A percentile compares a stretch with the other conserved stretches of the same genome.
phyloP scores from a whole-genome alignment of 2,329 filamentous ascomycete genomes.

The Fonsecaea pugnacius region DNA sequence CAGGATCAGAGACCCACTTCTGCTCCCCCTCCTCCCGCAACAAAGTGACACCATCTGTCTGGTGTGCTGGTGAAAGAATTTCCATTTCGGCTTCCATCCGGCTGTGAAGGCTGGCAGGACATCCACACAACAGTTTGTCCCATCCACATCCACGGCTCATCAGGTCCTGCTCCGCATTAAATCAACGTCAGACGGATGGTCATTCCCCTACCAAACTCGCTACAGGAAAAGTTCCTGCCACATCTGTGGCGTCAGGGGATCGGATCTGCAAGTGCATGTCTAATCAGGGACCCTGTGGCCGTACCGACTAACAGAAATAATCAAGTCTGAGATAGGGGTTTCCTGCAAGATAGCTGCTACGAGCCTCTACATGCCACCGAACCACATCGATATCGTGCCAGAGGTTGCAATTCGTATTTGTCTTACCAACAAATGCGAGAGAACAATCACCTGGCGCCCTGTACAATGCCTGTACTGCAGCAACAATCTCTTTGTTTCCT shows the following conservation, averaged over 20 bases:
- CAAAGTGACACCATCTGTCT: slow-evolving; percentile 23
- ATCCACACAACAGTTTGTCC: not conserved
- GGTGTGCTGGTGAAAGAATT: slow-evolving; percentile 21
- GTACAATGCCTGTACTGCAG: not conserved
- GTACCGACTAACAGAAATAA: not conserved
- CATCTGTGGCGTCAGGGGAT: not conserved
- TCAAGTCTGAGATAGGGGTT: not conserved
- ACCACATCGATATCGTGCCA: not conserved
- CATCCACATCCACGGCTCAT: not conserved
- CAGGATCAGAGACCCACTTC: not conserved
- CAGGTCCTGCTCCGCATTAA: slow-evolving; percentile 1
- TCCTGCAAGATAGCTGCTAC: not conserved
- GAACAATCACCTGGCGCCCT: not conserved
- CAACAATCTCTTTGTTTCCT: slow-evolving; percentile 2
- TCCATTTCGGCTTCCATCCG: slow-evolving; percentile 30
- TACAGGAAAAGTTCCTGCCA: not conserved
- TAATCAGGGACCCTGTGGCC: too few species aligned
- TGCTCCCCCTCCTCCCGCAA: slow-evolving; percentile 19
- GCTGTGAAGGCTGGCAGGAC: not conserved
- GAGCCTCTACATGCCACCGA: not conserved
- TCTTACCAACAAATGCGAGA: not conserved
- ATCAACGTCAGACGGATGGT: not conserved
- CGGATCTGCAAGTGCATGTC: not conserved
- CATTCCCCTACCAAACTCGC: not conserved
- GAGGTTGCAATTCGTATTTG: not conserved